phyloP scores from a whole-genome alignment of 768 basidiomycete species.

The Suillus clintonianus region DNA sequence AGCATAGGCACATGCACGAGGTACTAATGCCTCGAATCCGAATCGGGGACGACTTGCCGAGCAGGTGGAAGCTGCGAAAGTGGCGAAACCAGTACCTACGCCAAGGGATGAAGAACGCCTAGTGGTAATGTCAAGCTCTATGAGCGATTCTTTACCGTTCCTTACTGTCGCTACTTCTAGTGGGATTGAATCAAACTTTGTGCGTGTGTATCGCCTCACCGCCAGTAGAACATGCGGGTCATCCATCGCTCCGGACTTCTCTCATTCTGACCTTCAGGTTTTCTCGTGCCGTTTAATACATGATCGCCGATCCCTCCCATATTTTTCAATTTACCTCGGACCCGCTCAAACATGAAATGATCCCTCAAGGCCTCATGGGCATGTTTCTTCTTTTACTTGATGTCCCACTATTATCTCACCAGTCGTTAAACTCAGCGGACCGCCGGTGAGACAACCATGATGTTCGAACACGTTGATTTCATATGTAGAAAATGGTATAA shows the following conservation, averaged over 20 bases:
- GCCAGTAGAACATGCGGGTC: constrained; percentile 26
- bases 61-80: constrained; percentile 42
- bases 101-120: constrained; percentile 40
- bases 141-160: constrained; percentile 19
- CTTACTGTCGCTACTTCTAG: constrained; percentile 34
- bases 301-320: constrained; percentile 30
- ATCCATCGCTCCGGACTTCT: constrained; percentile 13
- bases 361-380: constrained; percentile 21
- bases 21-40: constrained; percentile 45
- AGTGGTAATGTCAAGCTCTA: constrained; percentile 42
- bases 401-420: constrained; percentile 31
- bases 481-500: constrained; percentile 22
- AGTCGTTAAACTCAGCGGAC: constrained; percentile 15
- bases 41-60: constrained; percentile 46
- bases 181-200: constrained; percentile 41
- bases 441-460: constrained; percentile 27
- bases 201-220: constrained; percentile 19
- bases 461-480: constrained; percentile 36
- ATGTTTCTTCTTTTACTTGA: constrained; percentile 24
- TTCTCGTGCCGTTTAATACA: constrained; percentile 34
- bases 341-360: constrained; percentile 27
- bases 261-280: constrained; percentile 31
- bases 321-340: constrained; percentile 31
- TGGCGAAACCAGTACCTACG: constrained; percentile 37
- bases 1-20: constrained; percentile 43